Evolutionary conservation across 169 alveolate genomes (phyloP).

Genomic region (Amoebophrya sp.): DNA sequence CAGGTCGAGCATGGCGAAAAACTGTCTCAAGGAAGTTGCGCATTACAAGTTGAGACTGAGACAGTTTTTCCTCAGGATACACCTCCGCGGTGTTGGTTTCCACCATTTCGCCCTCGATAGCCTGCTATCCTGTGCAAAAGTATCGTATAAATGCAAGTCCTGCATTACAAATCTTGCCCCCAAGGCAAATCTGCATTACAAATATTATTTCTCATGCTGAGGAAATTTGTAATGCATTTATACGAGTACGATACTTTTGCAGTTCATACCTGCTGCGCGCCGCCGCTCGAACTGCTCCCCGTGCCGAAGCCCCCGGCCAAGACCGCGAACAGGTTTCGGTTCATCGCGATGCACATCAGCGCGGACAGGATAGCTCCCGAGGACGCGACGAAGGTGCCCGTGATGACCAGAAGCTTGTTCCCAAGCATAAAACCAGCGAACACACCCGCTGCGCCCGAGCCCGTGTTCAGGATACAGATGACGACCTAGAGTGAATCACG

Average conservation of each 20-base stretch:
- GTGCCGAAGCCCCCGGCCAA: constrained; percentile 78
- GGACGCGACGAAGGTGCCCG: constrained; percentile 80
- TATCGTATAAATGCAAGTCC: no score
- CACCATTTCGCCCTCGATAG: neutral
- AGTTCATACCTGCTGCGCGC: no score
- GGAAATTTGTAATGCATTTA: no score
- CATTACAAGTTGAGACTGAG: no score
- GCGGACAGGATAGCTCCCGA: constrained; percentile 83
- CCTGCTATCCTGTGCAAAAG: no score
- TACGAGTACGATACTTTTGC: no score
- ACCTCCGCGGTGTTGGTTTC: neutral
- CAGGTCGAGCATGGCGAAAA: no score
- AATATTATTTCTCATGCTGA: no score
- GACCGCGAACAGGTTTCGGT: constrained; percentile 68
- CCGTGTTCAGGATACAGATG: constrained; percentile 66
- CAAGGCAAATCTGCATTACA: no score
- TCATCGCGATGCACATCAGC: constrained; percentile 84
- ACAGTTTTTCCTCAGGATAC: no score
- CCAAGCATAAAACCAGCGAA: constrained; percentile 63
- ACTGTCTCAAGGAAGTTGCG: no score
- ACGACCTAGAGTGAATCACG: constrained; percentile 30
- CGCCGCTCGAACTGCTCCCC: neutral
- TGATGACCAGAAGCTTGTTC: constrained; percentile 58
- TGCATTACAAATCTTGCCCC: no score
- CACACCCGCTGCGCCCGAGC: constrained; percentile 73